phyloP scores from a whole-genome alignment of 1,284 basidiomycete genomes.

The Cystobasidium slooffiae region DNA sequence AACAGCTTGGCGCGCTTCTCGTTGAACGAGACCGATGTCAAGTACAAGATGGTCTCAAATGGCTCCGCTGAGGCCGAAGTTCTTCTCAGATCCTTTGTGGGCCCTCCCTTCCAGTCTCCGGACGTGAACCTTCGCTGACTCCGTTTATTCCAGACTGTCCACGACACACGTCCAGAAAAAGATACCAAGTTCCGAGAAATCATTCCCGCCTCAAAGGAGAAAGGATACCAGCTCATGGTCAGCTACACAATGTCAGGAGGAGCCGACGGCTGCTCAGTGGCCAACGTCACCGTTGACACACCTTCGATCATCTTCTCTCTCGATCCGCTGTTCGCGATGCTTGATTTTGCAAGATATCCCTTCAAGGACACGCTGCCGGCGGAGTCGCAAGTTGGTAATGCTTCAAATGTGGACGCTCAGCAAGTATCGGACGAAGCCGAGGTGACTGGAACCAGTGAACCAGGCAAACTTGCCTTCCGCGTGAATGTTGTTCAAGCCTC shows the following conservation, averaged over 20 bases:
- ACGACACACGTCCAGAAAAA: slow-evolving; percentile 79
- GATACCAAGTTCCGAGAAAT: slow-evolving; percentile 88
- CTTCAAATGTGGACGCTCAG: not conserved
- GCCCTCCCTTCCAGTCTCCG: not conserved
- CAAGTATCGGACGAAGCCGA: not conserved
- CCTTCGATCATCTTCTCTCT: slow-evolving; percentile 92
- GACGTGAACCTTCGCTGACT: not conserved
- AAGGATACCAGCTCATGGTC: slow-evolving; percentile 93
- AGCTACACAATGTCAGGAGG: slow-evolving; percentile 77
- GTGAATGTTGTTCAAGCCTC: slow-evolving; percentile 91
- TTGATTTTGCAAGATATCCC: slow-evolving; percentile 80
- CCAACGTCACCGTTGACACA: slow-evolving; percentile 87
- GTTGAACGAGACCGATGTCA: slow-evolving; percentile 76
- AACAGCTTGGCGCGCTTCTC: slow-evolving; percentile 86
- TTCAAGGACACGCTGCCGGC: slow-evolving; percentile 55
- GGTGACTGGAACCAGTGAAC: slow-evolving; percentile 35
- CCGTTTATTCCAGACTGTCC: slow-evolving; percentile 65
- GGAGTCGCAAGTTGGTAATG: not conserved
- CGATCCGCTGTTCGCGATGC: slow-evolving; percentile 85
- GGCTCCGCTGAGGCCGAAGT: slow-evolving; percentile 85
- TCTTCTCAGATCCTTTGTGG: slow-evolving; percentile 75
- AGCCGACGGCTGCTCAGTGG: slow-evolving; percentile 66
- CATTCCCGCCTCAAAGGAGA: slow-evolving; percentile 77
- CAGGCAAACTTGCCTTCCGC: slow-evolving; percentile 62
- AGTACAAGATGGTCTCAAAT: slow-evolving; percentile 82